Percentiles rank a stretch among this genome's conserved stretches.
Evolutionary conservation across 768 basidiomycete species (phyloP).

Genomic region (Termitomyces sp.): DNA sequence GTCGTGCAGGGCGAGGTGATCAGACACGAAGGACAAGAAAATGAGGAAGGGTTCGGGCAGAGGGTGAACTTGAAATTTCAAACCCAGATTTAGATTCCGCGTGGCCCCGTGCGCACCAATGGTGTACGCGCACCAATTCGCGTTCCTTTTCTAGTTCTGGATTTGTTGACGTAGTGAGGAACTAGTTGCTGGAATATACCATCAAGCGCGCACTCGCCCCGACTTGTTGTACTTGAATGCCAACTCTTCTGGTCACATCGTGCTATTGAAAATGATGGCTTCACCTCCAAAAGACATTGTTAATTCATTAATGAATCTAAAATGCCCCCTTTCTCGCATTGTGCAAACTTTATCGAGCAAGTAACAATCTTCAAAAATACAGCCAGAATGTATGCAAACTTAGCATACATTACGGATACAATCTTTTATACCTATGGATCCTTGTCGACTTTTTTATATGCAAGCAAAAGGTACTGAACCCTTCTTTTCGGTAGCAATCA

Average conservation of each 20-base stretch:
- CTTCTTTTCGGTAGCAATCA: neutral
- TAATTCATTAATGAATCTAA: too few relatives aligned
- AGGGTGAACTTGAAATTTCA: slow-evolving; percentile 35
- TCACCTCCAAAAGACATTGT: too few relatives aligned
- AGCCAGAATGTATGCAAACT: neutral
- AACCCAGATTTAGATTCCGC: slow-evolving; percentile 39
- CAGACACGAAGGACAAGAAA: slow-evolving; percentile 43
- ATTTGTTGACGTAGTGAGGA: too few relatives aligned
- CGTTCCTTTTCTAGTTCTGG: too few relatives aligned
- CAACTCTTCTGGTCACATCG: too few relatives aligned
- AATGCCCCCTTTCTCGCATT: neutral
- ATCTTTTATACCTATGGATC: neutral
- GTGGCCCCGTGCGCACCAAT: too few relatives aligned
- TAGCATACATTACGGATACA: too few relatives aligned
- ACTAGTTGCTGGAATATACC: too few relatives aligned
- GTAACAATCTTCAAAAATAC: neutral
- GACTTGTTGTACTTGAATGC: too few relatives aligned
- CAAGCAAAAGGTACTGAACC: neutral
- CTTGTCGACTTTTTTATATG: neutral
- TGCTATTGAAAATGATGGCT: too few relatives aligned
- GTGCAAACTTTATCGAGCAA: neutral
- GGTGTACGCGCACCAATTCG: too few relatives aligned
- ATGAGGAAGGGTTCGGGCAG: slow-evolving; percentile 31
- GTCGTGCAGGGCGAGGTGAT: slow-evolving; percentile 37
- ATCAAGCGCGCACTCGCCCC: too few relatives aligned